These are phyloP conservation scores for Chlamydomonas sphaeroides DNA, from an alignment of 139 green algal species.

Conservation along the genomic window DNA sequence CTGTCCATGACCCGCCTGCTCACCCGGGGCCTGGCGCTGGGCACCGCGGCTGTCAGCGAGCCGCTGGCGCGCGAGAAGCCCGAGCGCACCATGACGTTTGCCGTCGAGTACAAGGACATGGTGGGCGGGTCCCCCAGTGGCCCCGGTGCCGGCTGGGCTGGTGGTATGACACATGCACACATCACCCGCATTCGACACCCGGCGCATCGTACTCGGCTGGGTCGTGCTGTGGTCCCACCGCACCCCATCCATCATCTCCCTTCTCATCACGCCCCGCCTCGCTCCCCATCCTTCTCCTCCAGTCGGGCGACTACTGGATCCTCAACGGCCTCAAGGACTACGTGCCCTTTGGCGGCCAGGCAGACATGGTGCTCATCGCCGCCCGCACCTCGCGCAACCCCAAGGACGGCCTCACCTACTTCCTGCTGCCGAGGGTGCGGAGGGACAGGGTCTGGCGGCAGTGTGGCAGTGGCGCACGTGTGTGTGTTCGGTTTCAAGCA, in stretches of 20 bases:
- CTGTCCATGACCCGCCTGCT: not conserved
- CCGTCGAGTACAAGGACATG: conserved; percentile 21
- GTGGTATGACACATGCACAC: no score
- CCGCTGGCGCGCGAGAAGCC: not conserved
- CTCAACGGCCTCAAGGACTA: conserved; percentile 4
- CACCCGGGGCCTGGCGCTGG: not conserved
- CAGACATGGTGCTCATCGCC: not conserved
- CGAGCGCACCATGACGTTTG: not conserved
- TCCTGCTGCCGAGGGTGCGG: conserved; percentile 6
- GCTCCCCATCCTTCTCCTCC: no score
- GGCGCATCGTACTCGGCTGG: no score
- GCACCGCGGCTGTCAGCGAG: not conserved
- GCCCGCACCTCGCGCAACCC: not conserved
- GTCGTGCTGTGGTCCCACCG: no score
- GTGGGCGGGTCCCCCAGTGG: not conserved
- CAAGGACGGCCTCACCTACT: not conserved
- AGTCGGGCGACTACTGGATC: conserved; percentile 13
- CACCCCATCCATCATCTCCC: no score
- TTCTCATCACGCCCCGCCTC: no score
- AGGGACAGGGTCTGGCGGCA: not conserved
- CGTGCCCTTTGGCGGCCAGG: not conserved
- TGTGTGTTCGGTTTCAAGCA: no score
- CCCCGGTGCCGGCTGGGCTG: no score
- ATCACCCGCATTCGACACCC: no score
- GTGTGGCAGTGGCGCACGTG: no score